Percentiles rank a stretch among this genome's conserved stretches.
These are phyloP conservation scores for Lichtheimia corymbifera DNA, from an alignment of 371 early-diverging fungal genomes.

Conservation along the genomic window DNA sequence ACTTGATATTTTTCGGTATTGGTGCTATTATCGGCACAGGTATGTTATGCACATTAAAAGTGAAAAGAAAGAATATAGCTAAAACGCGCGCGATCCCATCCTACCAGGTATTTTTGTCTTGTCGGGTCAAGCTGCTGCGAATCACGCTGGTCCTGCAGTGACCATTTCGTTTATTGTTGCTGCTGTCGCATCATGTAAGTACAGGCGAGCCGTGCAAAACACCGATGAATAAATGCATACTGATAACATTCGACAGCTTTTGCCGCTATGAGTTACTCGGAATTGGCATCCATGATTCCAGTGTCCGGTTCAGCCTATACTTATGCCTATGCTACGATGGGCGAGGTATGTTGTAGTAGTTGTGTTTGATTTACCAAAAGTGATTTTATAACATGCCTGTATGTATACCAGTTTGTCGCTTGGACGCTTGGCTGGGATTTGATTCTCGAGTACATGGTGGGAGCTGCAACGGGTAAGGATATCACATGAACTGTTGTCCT, in stretches of 20 bases:
- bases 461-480: conserved; percentile 62
- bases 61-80: no score
- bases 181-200: conserved; percentile 60
- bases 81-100: no score
- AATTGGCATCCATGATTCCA: conserved; percentile 83
- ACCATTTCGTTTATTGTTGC: conserved; percentile 76
- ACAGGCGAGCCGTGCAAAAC: no score
- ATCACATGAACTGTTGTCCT: conserved; percentile 1
- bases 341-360: conserved; percentile 61
- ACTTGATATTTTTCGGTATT: conserved; percentile 58
- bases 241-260: conserved; percentile 34
- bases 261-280: conserved; percentile 80
- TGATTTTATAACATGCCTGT: background rate
- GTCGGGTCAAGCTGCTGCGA: conserved; percentile 75
- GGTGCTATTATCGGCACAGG: conserved; percentile 79
- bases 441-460: conserved; percentile 80
- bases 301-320: conserved; percentile 85
- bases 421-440: conserved; percentile 89
- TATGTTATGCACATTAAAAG: background rate
- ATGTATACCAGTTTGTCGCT: conserved; percentile 51
- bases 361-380: background rate
- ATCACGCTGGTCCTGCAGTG: conserved; percentile 81
- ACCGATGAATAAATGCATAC: no score
- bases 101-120: conserved; percentile 64
- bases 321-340: conserved; percentile 81